Percentiles rank a stretch among this genome's conserved stretches.
These are phyloP conservation scores for Chimonanthus salicifolius DNA, from an alignment of 164 flowering plant genomes.

Conservation along the genomic window DNA sequence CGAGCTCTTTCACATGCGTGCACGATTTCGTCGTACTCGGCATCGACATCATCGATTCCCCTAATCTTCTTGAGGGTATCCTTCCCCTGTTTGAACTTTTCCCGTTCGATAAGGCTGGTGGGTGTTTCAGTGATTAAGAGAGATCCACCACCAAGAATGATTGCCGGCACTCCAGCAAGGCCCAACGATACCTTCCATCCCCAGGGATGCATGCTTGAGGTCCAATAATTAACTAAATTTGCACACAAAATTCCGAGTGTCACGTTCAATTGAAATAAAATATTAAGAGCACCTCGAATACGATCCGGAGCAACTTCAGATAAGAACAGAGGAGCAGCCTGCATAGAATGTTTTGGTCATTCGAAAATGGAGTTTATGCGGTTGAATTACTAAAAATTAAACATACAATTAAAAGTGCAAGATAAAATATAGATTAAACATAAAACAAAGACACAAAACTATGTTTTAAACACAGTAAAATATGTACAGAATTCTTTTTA, in stretches of 20 bases:
- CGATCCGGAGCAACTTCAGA: slow-evolving; percentile 34
- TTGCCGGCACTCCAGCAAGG: slow-evolving; percentile 30
- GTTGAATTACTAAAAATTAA: too few relatives aligned
- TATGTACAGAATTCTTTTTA: too few relatives aligned
- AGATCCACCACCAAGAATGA: slow-evolving; percentile 24
- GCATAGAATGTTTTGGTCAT: not conserved
- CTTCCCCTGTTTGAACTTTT: slow-evolving; percentile 15
- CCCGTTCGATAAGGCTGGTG: slow-evolving; percentile 32
- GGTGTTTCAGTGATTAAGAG: slow-evolving; percentile 32
- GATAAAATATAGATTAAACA: too few relatives aligned
- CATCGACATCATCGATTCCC: slow-evolving; percentile 22
- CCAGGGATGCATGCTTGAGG: slow-evolving; percentile 15
- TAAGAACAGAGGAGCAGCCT: slow-evolving; percentile 68
- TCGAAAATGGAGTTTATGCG: too few relatives aligned
- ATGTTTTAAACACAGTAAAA: too few relatives aligned
- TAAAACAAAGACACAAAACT: too few relatives aligned
- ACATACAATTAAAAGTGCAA: too few relatives aligned
- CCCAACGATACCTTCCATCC: slow-evolving; percentile 38
- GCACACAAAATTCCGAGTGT: slow-evolving; percentile 38
- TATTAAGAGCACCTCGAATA: slow-evolving; percentile 31
- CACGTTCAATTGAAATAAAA: slow-evolving; percentile 32
- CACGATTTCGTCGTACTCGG: slow-evolving; percentile 20
- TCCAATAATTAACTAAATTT: slow-evolving; percentile 26
- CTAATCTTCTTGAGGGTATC: slow-evolving; percentile 21
- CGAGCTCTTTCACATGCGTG: slow-evolving; percentile 17